Evolutionary conservation across 1,139 yeast genomes (phyloP), one percentile per base, ranked within the genome.

Genomic region (Geotrichum cucujoidarum): DNA sequence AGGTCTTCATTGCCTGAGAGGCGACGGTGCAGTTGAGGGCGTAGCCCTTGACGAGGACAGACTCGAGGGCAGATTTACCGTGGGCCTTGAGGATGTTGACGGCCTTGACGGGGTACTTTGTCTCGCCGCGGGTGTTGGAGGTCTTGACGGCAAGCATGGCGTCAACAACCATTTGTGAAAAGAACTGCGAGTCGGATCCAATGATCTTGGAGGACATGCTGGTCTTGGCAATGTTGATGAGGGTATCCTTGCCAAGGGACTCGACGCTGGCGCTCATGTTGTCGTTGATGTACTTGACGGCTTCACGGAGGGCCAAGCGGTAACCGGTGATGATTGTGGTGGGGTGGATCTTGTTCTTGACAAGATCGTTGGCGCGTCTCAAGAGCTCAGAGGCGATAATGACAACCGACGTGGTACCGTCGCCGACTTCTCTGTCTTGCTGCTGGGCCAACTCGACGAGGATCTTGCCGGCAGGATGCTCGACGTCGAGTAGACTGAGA

Each of bases 391-490:
- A 78, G 29, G 98, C 97, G 65, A 92, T 83, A 55, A 92, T 88
- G 42, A 92, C 97, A 43, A 92, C 97, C n/a, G 95, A 84, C 1
- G 74, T 71, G n/a, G 74, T 70, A 60, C 99, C 99, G 65, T 94
- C 99, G 51, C 99, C 99, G 51, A 94, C 96, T 70, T 94, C 98
- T 63, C 96, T 80, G 67, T 94, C 99, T 71, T 94, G 99, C 67
- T 94, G 98, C 67, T 92, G 97, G 2, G 98, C 99, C 63, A 94
- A 77, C 64, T 94, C 98, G 43, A 94, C 98, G 54, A 94, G 74
- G 58, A 94, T 92, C 70, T 88, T 89, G 20, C 98, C 98, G 0
- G 98, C 98, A 31, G 99, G 99, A 66, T 94, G 99, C 69, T 94
- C 97, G 47, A 94, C 97, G 65, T 94, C 98, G 56, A 94, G 75